Percentiles rank a stretch among this genome's conserved stretches.
Evolutionary conservation across 164 flowering plant species (phyloP).

Genomic region (Chloranthus sessilifolius): DNA sequence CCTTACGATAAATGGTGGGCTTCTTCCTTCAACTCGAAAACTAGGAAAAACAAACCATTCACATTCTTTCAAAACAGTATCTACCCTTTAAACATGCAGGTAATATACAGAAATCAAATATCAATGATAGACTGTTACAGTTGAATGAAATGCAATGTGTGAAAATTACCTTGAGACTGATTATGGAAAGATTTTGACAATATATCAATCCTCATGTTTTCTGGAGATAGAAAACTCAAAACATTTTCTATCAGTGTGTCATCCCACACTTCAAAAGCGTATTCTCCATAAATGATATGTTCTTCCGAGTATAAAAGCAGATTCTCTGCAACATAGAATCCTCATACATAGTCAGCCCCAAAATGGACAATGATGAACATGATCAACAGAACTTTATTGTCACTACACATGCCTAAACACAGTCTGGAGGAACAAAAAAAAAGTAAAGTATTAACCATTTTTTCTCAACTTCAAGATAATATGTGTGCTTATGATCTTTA

Average conservation of each 20-base stretch:
- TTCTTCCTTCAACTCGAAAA: too few species aligned
- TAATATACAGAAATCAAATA: too few species aligned
- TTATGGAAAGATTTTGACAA: constrained; percentile 53
- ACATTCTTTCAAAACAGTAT: too few species aligned
- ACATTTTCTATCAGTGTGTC: constrained; percentile 46
- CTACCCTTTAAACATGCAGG: too few species aligned
- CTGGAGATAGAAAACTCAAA: constrained; percentile 69
- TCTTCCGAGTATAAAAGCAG: constrained; percentile 69
- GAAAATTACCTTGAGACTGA: constrained; percentile 47
- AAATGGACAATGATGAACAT: background rate
- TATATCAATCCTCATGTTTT: constrained; percentile 89
- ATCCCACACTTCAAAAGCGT: constrained; percentile 81
- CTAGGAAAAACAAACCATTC: too few species aligned
- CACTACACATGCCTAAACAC: background rate
- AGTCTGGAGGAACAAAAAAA: background rate
- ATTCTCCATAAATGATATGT: constrained; percentile 87
- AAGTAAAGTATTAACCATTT: background rate
- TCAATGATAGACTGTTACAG: background rate
- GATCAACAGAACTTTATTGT: background rate
- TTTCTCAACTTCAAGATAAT: too few species aligned
- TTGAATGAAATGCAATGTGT: background rate
- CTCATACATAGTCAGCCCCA: constrained; percentile 5
- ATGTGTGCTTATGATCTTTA: too few species aligned
- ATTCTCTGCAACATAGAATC: constrained; percentile 46
- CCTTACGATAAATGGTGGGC: too few species aligned